Percentiles rank a stretch among this genome's conserved stretches.
Evolutionary conservation across 192 early-diverging fungal species (phyloP).

Genomic region (Umbelopsis isabellina): DNA sequence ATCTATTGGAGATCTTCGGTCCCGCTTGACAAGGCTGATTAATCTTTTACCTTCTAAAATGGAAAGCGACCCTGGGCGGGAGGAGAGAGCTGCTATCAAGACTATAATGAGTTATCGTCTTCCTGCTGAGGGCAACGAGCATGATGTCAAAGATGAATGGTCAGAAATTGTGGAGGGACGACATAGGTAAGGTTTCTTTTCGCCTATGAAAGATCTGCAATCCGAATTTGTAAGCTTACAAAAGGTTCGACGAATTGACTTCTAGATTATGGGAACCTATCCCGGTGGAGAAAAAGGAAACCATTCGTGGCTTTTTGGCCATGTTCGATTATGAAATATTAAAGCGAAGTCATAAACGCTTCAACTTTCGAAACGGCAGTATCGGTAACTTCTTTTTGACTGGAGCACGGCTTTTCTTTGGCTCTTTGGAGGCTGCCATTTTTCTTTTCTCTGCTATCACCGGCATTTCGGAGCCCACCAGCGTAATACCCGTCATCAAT

Average conservation of each 20-base stretch:
- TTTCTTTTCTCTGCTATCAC: constrained; percentile 75
- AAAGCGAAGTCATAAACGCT: constrained; percentile 61
- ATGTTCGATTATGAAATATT: constrained; percentile 70
- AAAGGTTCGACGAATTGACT: neutral
- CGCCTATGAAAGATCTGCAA: neutral
- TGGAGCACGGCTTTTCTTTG: constrained; percentile 75
- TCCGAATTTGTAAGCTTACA: neutral
- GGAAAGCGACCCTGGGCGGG: constrained; percentile 36
- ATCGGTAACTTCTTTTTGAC: constrained; percentile 85
- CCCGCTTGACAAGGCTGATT: constrained; percentile 66
- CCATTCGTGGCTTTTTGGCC: constrained; percentile 74
- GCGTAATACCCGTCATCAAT: constrained; percentile 70
- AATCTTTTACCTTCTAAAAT: constrained; percentile 49
- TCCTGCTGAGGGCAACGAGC: constrained; percentile 54
- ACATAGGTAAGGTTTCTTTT: constrained; percentile 53
- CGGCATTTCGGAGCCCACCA: constrained; percentile 63
- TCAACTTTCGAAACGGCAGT: constrained; percentile 73
- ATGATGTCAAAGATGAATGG: constrained; percentile 74
- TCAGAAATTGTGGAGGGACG: constrained; percentile 71
- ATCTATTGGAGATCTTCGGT: constrained; percentile 75
- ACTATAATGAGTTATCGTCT: constrained; percentile 71
- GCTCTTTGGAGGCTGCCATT: constrained; percentile 69
- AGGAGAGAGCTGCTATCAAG: constrained; percentile 64
- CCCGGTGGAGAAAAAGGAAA: constrained; percentile 60
- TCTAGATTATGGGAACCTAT: constrained; percentile 54